Evolutionary conservation across 768 basidiomycete genomes (phyloP).

Genomic region (Hericium alpestre): DNA sequence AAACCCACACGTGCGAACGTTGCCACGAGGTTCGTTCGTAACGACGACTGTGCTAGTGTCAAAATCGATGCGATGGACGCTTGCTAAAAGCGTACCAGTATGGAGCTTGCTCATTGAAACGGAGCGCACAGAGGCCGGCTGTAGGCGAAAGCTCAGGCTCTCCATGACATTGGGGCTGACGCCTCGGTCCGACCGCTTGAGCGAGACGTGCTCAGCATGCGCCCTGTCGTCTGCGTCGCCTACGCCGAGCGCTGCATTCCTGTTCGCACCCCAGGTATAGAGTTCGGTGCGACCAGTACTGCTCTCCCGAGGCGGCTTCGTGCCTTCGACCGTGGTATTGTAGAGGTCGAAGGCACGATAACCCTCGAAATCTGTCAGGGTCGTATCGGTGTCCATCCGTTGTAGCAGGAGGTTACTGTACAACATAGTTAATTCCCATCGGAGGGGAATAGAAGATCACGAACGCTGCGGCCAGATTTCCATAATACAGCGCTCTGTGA

Average conservation of each 20-base stretch:
- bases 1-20: conserved; percentile 81
- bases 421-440: conserved; percentile 14
- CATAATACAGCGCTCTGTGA: conserved; percentile 75
- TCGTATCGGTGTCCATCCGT: conserved; percentile 59
- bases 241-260: conserved; percentile 83
- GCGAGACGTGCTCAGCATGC: conserved; percentile 65
- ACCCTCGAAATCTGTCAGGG: conserved; percentile 74
- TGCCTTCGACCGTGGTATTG: conserved; percentile 32
- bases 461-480: conserved; percentile 62
- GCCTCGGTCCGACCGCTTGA: conserved; percentile 19
- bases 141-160: conserved; percentile 39
- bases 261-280: conserved; percentile 84
- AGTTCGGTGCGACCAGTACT: conserved; percentile 38
- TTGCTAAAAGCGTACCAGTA: conserved; percentile 42
- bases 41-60: conserved; percentile 33
- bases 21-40: conserved; percentile 62
- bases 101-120: conserved; percentile 83
- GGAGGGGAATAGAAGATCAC: conserved; percentile 18
- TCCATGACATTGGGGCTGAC: conserved; percentile 12
- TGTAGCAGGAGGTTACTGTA: conserved; percentile 63
- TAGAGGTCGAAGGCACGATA: conserved; percentile 88
- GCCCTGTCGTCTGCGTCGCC: conserved; percentile 70
- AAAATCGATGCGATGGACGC: not conserved
- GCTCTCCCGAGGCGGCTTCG: conserved; percentile 4
- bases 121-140: conserved; percentile 49